Evolutionary conservation across 352 stramenopile genomes (phyloP).

Genomic region (Pythium periplocum): DNA sequence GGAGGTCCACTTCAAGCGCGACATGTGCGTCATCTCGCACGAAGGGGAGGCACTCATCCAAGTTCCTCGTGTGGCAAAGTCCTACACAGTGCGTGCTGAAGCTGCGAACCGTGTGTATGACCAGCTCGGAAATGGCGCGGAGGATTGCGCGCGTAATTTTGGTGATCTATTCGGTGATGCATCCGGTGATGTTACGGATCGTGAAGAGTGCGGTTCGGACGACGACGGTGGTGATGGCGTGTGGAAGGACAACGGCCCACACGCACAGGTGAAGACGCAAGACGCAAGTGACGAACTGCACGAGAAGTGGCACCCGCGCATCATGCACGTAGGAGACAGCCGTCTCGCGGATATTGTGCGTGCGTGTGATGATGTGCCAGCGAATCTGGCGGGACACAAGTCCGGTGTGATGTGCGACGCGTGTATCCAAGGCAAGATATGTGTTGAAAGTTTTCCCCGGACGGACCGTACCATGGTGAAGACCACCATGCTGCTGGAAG

Average conservation of each 20-base stretch:
- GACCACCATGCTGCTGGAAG: slow-evolving; percentile 5
- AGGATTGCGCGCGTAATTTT: too few species aligned
- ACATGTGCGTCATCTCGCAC: slow-evolving; percentile 3
- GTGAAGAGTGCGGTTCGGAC: too few species aligned
- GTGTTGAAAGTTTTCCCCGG: background rate
- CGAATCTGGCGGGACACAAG: background rate
- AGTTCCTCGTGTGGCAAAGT: slow-evolving; percentile 3
- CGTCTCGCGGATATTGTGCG: background rate
- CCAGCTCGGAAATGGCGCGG: too few species aligned
- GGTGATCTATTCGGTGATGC: background rate
- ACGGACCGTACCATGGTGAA: background rate
- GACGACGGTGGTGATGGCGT: too few species aligned
- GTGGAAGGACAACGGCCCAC: too few species aligned
- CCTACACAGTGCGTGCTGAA: slow-evolving; percentile 2
- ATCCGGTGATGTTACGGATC: too few species aligned
- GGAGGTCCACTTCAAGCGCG: slow-evolving; percentile 1
- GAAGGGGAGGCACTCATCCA: slow-evolving; percentile 1
- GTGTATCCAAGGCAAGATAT: slow-evolving; percentile 11
- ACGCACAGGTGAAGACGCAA: too few species aligned
- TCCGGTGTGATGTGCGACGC: slow-evolving; percentile 2
- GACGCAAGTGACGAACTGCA: background rate
- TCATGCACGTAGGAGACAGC: slow-evolving; percentile 3
- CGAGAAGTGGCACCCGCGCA: slow-evolving; percentile 7
- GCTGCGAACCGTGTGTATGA: slow-evolving; percentile 5
- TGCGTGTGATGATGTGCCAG: background rate